Conservation (phyloP, 2,329 filamentous ascomycete species). For the Botrytis medusae region DNA sequence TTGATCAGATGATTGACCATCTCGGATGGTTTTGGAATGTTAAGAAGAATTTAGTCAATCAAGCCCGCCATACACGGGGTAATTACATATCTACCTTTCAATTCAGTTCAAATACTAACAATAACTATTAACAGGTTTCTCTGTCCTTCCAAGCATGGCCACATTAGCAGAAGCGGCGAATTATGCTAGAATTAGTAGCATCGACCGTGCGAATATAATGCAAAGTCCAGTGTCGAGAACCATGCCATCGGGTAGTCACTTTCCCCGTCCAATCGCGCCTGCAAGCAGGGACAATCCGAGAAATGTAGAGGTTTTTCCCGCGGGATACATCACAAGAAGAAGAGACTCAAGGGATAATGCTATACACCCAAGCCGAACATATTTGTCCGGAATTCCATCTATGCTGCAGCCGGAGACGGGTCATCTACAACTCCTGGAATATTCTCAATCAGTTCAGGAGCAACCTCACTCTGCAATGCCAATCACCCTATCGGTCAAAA, state of each 20-base stretch:
- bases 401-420: neutral
- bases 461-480: neutral
- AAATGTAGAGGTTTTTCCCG: neutral
- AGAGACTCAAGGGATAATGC: neutral
- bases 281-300: neutral
- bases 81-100: neutral
- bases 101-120: neutral
- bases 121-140: neutral
- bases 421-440: neutral
- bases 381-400: neutral
- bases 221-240: neutral
- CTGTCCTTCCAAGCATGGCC: neutral
- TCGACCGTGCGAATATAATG: neutral
- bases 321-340: neutral
- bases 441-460: neutral
- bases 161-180: neutral
- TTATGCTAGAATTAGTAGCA: neutral
- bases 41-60: neutral
- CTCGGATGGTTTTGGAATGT: conserved; percentile 12
- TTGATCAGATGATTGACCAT: conserved; percentile 2
- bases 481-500: neutral
- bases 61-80: neutral
- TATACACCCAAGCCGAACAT: neutral
- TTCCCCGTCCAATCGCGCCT: neutral
- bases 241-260: neutral